phyloP scores from a whole-genome alignment of 2,329 filamentous ascomycete species.

The Aspergillus hortae region DNA sequence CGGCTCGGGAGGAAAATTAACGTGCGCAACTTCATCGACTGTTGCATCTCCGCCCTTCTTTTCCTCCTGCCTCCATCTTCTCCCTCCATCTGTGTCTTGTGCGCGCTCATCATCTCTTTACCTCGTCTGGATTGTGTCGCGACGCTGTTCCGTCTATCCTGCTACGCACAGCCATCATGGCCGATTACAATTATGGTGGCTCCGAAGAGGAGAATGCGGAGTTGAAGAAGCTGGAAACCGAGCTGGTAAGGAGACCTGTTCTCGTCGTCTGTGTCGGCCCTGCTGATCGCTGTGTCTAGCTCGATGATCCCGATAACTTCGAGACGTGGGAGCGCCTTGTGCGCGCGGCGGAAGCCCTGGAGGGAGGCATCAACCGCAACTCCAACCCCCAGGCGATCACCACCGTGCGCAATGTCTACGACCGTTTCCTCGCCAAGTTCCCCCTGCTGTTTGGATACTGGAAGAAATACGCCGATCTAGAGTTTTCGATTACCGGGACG shows the following conservation, averaged over 20 bases:
- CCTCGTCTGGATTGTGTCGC: conserved; percentile 1
- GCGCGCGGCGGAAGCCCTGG: conserved; percentile 74
- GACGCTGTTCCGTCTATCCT: not conserved
- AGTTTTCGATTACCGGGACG: conserved; percentile 94
- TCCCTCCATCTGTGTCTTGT: not conserved
- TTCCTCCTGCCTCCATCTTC: not conserved
- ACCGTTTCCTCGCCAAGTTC: conserved; percentile 90
- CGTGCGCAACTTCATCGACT: not conserved
- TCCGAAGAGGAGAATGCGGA: conserved; percentile 78
- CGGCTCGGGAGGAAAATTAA: conserved; percentile 16
- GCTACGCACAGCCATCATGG: conserved; percentile 50
- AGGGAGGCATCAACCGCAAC: conserved; percentile 93
- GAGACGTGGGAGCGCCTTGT: conserved; percentile 94
- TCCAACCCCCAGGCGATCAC: conserved; percentile 91
- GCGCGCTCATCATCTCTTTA: not conserved
- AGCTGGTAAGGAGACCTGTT: conserved; percentile 63
- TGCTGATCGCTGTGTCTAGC: conserved; percentile 34
- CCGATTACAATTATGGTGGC: conserved; percentile 69
- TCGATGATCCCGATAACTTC: conserved; percentile 80
- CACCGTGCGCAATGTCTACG: conserved; percentile 80
- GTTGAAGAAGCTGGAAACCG: conserved; percentile 71
- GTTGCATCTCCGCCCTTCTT: not conserved
- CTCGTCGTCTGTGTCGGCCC: not conserved
- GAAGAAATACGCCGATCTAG: conserved; percentile 98
- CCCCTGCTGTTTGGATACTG: conserved; percentile 96